Evolutionary conservation across 2,329 filamentous ascomycete genomes (phyloP).

Genomic region (Phaeosphaeriaceae sp.): DNA sequence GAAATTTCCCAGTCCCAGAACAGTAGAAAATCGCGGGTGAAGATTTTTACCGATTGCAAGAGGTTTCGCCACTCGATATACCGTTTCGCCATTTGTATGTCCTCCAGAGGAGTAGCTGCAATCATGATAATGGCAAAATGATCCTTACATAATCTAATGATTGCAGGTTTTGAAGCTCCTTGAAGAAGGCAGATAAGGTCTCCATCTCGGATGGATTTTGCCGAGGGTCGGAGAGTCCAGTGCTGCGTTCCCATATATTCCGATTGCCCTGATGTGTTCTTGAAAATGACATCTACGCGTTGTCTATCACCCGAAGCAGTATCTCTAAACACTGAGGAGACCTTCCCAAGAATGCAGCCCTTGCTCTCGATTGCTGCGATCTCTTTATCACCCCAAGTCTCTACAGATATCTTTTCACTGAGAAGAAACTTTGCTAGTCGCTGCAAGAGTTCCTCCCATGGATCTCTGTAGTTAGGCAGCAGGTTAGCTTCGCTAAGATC

Average conservation of each 20-base stretch:
- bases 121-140: conserved; percentile 11
- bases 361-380: too few relatives aligned
- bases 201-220: conserved; percentile 1
- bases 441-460: conserved; percentile 18
- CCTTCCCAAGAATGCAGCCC: conserved; percentile 2
- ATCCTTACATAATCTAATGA: conserved; percentile 10
- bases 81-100: neutral
- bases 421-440: conserved; percentile 14
- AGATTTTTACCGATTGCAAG: conserved; percentile 3
- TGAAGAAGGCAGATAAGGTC: neutral
- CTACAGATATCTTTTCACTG: conserved; percentile 12
- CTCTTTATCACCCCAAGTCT: neutral
- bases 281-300: conserved; percentile 3
- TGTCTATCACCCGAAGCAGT: conserved; percentile 6
- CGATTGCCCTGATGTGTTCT: neutral
- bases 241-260: neutral
- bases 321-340: neutral
- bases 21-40: conserved; percentile 1
- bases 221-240: conserved; percentile 11
- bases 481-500: neutral
- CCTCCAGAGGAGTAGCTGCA: neutral
- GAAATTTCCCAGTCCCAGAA: neutral
- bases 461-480: conserved; percentile 9
- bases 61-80: conserved; percentile 2
- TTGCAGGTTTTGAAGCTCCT: conserved; percentile 14